Percentiles rank a stretch among this genome's conserved stretches.
These are phyloP conservation scores for Diplodia seriata DNA, from an alignment of 2,329 filamentous ascomycete species.

Conservation along the genomic window DNA sequence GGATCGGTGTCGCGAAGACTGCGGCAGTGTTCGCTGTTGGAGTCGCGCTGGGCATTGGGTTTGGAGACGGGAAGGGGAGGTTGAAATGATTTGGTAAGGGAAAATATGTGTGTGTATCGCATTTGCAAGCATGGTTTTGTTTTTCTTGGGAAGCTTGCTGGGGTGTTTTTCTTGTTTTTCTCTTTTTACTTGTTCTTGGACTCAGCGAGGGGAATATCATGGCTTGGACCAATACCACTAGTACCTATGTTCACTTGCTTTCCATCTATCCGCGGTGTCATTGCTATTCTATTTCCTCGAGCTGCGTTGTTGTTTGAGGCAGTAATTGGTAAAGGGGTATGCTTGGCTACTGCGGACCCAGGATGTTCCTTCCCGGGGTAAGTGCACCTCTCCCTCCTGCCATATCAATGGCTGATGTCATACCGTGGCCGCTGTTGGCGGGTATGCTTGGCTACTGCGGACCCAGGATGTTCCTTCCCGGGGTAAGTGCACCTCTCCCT, in stretches of 20 bases:
- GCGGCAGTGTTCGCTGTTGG: slow-evolving; percentile 9
- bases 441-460: too few species aligned
- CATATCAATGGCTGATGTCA: not conserved
- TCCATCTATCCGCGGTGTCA: not conserved
- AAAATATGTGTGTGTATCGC: not conserved
- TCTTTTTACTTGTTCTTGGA: not conserved
- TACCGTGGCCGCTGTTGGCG: not conserved
- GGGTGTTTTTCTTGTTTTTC: not conserved
- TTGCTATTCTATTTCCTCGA: not conserved
- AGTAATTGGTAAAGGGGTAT: too few species aligned
- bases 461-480: too few species aligned
- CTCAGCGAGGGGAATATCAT: slow-evolving; percentile 6
- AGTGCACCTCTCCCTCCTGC: not conserved
- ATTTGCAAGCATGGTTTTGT: not conserved
- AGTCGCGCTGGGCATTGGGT: slow-evolving; percentile 7
- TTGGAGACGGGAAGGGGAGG: not conserved
- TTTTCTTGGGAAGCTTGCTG: not conserved
- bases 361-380: not conserved
- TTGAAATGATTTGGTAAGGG: not conserved
- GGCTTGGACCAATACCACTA: slow-evolving; percentile 8
- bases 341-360: too few species aligned
- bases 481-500: too few species aligned
- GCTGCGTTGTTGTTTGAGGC: too few species aligned
- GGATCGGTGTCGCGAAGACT: not conserved
- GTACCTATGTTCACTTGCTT: not conserved